Evolutionary conservation across 768 basidiomycete genomes (phyloP).

Genomic region (Lepiota subincarnata): DNA sequence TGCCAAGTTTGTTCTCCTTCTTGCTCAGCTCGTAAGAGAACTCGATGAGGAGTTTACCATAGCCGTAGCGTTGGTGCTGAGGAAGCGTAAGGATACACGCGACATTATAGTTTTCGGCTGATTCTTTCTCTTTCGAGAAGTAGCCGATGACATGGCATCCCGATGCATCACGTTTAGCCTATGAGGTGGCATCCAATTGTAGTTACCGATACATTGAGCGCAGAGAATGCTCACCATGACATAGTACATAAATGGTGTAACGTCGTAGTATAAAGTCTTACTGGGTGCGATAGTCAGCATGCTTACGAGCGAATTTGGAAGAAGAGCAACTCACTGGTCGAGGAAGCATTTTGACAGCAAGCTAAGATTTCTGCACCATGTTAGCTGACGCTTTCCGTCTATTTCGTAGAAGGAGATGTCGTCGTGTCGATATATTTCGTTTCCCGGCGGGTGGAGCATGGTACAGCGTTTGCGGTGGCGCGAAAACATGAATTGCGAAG

Average conservation of each 20-base stretch:
- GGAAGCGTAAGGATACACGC: constrained; percentile 99
- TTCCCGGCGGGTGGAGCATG: constrained; percentile 92
- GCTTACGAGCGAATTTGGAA: constrained; percentile 7
- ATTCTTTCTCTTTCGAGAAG: constrained; percentile 99
- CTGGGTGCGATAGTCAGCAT: constrained; percentile 36
- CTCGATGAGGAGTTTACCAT: constrained; percentile 93
- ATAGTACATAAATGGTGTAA: constrained; percentile 99
- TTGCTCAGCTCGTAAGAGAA: constrained; percentile 98
- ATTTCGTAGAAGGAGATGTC: constrained; percentile 98
- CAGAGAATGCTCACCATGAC: constrained; percentile 69
- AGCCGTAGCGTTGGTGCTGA: constrained; percentile 95
- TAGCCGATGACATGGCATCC: constrained; percentile 97
- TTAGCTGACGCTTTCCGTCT: constrained; percentile 92
- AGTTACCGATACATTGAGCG: background rate
- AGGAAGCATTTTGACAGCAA: constrained; percentile 96
- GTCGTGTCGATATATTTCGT: constrained; percentile 98
- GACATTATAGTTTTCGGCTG: constrained; percentile 95
- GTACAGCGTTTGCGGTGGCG: constrained; percentile 91
- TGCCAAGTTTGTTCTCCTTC: constrained; percentile 91
- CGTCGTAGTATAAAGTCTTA: constrained; percentile 99
- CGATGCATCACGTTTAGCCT: constrained; percentile 81
- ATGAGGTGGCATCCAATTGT: constrained; percentile 5
- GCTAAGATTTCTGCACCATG: constrained; percentile 96
- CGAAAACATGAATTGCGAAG: constrained; percentile 84
- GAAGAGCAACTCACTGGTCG: constrained; percentile 72